Evolutionary conservation across 345 rosid genomes (phyloP), one percentile per base, ranked within the genome.

Genomic region (Lepidium aucheri): DNA sequence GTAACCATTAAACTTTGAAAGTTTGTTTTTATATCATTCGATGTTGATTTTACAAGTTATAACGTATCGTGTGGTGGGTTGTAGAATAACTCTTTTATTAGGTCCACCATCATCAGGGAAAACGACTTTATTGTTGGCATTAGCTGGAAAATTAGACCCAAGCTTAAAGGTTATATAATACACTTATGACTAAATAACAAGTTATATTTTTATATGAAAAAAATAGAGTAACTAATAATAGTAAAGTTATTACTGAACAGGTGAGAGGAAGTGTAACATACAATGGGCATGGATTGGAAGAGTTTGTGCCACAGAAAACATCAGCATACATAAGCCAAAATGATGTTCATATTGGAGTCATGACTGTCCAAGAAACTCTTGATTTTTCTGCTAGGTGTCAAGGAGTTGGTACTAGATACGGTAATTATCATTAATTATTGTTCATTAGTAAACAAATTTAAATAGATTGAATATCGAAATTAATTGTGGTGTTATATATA

Each of bases 91-190:
- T 15, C 82, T 90, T 8, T 76, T 90, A 55, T 66, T 87, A 40
- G 97, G 97, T 14, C 97, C 97, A 44, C 97, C 97, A 39, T 90
- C 97, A n/a, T 87, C 97, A 3, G 97, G 97, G 33, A 90, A 90
- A 76, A 85, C 95, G 22, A 90, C 86, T 43, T 83, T 90, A 61
- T 74, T 90, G 68, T 54, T 90, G 20, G 97, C 97, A n/a, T 60
- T 90, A 43, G 88, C 95, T 0, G 95, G 97, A 49, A 87, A 82
- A 65, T 74, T 93, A 72, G 96, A 93, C 76, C 70, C 76, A 13
- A 78, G 70, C 46, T 76, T 93, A 44, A 79, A 82, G 84, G 96
- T 92, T 28, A 9, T 59, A 47, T 33, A 15, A 22, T 49, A 47
- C 10, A 14, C 30, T 24, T 7, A 16, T 61, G 40, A 34, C 16